phyloP scores from a whole-genome alignment of 805 yeast species.

The Jamesozyma spencerorum region DNA sequence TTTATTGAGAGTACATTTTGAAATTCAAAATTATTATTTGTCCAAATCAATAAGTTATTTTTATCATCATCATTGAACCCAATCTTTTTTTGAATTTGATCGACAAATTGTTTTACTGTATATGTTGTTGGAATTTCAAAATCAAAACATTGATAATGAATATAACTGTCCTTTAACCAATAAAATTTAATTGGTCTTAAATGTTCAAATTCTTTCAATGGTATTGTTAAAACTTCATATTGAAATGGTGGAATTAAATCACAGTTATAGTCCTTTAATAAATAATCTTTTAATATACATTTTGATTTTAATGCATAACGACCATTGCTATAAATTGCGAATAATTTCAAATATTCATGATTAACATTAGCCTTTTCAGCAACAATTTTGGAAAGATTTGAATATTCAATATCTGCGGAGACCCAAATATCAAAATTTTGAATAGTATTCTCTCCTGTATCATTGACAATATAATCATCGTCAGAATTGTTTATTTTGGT shows the following conservation, averaged over 20 bases:
- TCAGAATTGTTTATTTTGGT: slow-evolving; percentile 18
- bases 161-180: slow-evolving; percentile 67
- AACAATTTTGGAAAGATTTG: slow-evolving; percentile 51
- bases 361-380: slow-evolving; percentile 46
- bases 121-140: slow-evolving; percentile 59
- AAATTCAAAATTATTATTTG: slow-evolving; percentile 32
- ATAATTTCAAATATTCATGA: slow-evolving; percentile 56
- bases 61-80: slow-evolving; percentile 41
- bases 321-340: slow-evolving; percentile 52
- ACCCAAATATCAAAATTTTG: slow-evolving; percentile 55
- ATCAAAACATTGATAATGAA: slow-evolving; percentile 60
- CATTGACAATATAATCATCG: slow-evolving; percentile 22
- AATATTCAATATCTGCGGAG: slow-evolving; percentile 48
- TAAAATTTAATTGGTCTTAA: slow-evolving; percentile 55
- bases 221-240: slow-evolving; percentile 69
- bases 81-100: slow-evolving; percentile 47
- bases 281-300: slow-evolving; percentile 27
- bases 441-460: not conserved
- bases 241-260: slow-evolving; percentile 42
- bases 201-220: slow-evolving; percentile 68
- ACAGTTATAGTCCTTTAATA: slow-evolving; percentile 31
- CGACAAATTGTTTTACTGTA: slow-evolving; percentile 44
- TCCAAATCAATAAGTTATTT: slow-evolving; percentile 48
- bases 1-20: slow-evolving; percentile 31
- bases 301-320: slow-evolving; percentile 38